phyloP scores from a whole-genome alignment of 768 basidiomycete species.

The Agaricus sinodeliciosus region DNA sequence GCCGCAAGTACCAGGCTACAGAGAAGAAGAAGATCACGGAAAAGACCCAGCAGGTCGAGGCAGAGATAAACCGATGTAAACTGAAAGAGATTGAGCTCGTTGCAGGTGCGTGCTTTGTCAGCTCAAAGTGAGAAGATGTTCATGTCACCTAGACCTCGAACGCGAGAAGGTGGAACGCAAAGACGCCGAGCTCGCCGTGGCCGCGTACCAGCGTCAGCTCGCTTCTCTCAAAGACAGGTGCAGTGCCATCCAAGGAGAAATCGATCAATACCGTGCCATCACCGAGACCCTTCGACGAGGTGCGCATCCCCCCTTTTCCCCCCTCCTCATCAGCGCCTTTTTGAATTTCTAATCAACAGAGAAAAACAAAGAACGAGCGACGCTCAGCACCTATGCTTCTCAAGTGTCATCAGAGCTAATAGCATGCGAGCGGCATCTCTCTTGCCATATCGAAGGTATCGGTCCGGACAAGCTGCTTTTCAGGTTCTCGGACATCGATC shows the following conservation, averaged over 20 bases:
- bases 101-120: slow-evolving; percentile 43
- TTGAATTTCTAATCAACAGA: slow-evolving; percentile 32
- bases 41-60: slow-evolving; percentile 53
- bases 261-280: slow-evolving; percentile 62
- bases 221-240: slow-evolving; percentile 55
- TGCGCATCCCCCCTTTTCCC: slow-evolving; percentile 20
- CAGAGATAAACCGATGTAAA: slow-evolving; percentile 71
- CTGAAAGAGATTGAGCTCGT: slow-evolving; percentile 74
- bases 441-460: slow-evolving; percentile 73
- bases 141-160: slow-evolving; percentile 42
- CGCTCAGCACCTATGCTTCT: slow-evolving; percentile 47
- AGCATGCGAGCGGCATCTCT: slow-evolving; percentile 48
- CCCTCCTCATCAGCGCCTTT: neutral
- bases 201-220: slow-evolving; percentile 60
- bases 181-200: slow-evolving; percentile 56
- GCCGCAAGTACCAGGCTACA: slow-evolving; percentile 51
- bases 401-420: slow-evolving; percentile 48
- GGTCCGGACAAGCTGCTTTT: slow-evolving; percentile 66
- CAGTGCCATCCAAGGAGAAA: slow-evolving; percentile 54
- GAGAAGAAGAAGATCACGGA: slow-evolving; percentile 62
- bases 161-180: slow-evolving; percentile 68
- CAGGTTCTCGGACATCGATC: slow-evolving; percentile 64
- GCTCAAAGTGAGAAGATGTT: neutral
- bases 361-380: slow-evolving; percentile 56
- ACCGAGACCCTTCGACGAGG: slow-evolving; percentile 61